Evolutionary conservation across 2,329 filamentous ascomycete genomes (phyloP), one percentile per base, ranked within the genome.

Genomic region (Beauveria varroae): DNA sequence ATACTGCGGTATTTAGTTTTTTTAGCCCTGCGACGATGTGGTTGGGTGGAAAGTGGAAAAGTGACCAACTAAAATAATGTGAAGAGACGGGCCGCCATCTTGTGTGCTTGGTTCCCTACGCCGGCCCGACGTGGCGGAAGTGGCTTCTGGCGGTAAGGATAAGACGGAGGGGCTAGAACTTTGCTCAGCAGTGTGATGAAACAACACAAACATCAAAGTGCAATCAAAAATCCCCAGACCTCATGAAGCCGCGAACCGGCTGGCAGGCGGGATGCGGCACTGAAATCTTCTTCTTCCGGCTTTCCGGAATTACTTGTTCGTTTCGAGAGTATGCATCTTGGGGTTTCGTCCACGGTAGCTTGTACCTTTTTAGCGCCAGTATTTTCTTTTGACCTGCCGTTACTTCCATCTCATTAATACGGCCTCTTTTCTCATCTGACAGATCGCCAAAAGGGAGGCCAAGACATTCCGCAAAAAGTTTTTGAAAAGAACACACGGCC

Each of bases 71-170:
- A 30, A 30, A 12, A 30, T 5, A 34, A 34, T 34, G 30, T 34
- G 1, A 34, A 28, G 24, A 47, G 54, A 57, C 54, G 54, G 41
- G 26, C 54, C 54, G 54, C 41, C 44, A 26, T 47, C 22, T 43
- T 18, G 26, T 37, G 12, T 34, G 30, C 30, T 22, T 56, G 18
- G 22, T 24, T 44, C 10, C n/a, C 8, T 16, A n/a, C 22, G n/a
- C 18, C 28, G 26, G 41, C 37, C 54, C 40, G 53, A 37, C 9
- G 41, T 57, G 41, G 54, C 54, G 54, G 41, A 44, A 8, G 54
- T 57, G 54, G 54, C 54, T 57, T 57, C 40, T 34, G 54, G 54
- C 54, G 54, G 54, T 57, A 57, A 57, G 54, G 54, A 55, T 44
- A n/a, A 55, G 30, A 12, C 10, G 10, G 10, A 10, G 34, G 18